phyloP scores from a whole-genome alignment of 2,329 filamentous ascomycete species.

The Colletotrichum tamarilloi region DNA sequence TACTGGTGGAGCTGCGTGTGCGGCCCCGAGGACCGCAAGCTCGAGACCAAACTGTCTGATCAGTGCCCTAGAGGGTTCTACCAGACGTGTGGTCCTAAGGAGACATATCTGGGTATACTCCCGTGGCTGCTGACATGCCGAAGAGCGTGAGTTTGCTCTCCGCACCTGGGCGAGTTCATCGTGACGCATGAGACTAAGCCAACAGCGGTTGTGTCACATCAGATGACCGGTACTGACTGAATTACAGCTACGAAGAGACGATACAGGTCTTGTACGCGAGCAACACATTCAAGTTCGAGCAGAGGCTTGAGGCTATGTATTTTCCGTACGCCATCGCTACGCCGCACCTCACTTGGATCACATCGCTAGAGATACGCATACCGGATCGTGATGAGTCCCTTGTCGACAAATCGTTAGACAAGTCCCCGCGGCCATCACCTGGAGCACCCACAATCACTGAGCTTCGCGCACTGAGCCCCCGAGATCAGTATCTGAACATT shows the following conservation, averaged over 20 bases:
- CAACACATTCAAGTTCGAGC: conserved; percentile 36
- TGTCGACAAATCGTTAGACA: conserved; percentile 19
- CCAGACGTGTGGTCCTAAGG: conserved; percentile 28
- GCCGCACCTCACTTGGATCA: conserved; percentile 31
- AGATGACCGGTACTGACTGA: conserved; percentile 12
- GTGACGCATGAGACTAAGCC: conserved; percentile 1
- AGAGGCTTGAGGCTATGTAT: conserved; percentile 34
- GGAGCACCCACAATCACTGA: conserved; percentile 14
- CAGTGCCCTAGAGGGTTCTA: conserved; percentile 35
- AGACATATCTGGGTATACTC: conserved; percentile 31
- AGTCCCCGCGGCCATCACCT: conserved; percentile 13
- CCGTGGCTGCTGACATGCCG: conserved; percentile 34
- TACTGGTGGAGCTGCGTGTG: conserved; percentile 37
- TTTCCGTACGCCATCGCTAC: conserved; percentile 21
- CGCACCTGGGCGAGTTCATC: background rate
- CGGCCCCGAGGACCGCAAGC: conserved; percentile 25
- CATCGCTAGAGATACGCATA: conserved; percentile 35
- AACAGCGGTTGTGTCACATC: background rate
- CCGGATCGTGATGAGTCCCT: conserved; percentile 34
- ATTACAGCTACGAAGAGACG: conserved; percentile 35
- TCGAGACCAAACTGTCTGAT: conserved; percentile 31
- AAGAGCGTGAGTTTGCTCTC: conserved; percentile 28
- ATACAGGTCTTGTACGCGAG: conserved; percentile 34
- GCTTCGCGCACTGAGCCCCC: conserved; percentile 13
- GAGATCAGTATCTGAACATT: conserved; percentile 31